Evolutionary conservation across 768 basidiomycete genomes (phyloP).

Genomic region (Leccinum variicolor): DNA sequence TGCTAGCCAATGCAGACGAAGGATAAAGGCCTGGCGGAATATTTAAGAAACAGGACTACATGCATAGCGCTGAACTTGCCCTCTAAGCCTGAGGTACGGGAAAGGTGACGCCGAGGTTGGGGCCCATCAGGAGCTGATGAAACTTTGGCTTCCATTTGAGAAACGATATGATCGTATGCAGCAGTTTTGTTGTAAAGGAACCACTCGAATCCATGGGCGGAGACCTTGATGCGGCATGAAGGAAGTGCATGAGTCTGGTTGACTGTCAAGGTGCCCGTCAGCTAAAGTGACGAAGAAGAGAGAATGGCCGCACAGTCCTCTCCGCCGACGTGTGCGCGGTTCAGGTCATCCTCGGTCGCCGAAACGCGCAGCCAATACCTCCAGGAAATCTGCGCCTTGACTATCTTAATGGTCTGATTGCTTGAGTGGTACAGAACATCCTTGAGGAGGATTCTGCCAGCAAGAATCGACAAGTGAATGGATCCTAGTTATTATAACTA

Average conservation of each 20-base stretch:
- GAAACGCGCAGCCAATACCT: conserved; percentile 89
- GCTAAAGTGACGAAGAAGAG: conserved; percentile 1
- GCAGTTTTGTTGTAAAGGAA: conserved; percentile 89
- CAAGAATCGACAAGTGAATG: conserved; percentile 86
- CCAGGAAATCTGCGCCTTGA: conserved; percentile 88
- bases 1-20: conserved; percentile 23
- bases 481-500: conserved; percentile 50
- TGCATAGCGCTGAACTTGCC: conserved; percentile 26
- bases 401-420: conserved; percentile 82
- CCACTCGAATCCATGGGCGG: conserved; percentile 86
- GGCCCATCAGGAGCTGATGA: conserved; percentile 14
- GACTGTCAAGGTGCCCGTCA: conserved; percentile 25
- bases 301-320: conserved; percentile 48
- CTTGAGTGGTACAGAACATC: conserved; percentile 88
- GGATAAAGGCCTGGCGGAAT: conserved; percentile 19
- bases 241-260: conserved; percentile 37
- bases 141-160: conserved; percentile 56
- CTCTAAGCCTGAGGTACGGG: conserved; percentile 38
- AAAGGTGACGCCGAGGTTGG: conserved; percentile 36
- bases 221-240: conserved; percentile 79
- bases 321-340: conserved; percentile 40
- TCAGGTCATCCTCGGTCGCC: conserved; percentile 69
- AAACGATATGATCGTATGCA: conserved; percentile 83
- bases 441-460: conserved; percentile 85
- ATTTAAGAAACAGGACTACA: neutral